Percentiles rank a stretch among this genome's conserved stretches.
These are phyloP conservation scores for Crithidia brevicula DNA, from an alignment of 208 protist species.

Conservation along the genomic window DNA sequence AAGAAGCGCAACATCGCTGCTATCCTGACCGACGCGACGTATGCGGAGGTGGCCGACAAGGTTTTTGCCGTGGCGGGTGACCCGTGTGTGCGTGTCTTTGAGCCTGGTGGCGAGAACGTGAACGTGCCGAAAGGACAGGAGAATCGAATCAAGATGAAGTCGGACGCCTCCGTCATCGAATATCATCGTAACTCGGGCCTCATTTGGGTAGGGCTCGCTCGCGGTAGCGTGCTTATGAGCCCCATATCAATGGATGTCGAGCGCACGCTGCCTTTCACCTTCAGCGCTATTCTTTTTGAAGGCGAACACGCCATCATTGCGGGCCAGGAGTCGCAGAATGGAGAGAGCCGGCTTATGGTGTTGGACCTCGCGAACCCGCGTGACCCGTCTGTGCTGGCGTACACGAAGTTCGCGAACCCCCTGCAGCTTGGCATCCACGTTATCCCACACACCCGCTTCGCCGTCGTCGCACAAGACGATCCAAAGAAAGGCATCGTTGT, in stretches of 20 bases:
- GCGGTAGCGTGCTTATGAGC: constrained; percentile 67
- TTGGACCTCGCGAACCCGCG: constrained; percentile 68
- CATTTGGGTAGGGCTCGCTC: constrained; percentile 69
- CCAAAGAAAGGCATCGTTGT: constrained; percentile 48
- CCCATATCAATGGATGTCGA: constrained; percentile 55
- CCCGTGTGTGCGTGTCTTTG: constrained; percentile 82
- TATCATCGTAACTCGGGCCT: constrained; percentile 66
- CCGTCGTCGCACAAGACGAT: constrained; percentile 59
- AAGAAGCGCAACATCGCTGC: constrained; percentile 88
- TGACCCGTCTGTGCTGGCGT: constrained; percentile 61
- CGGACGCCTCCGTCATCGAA: constrained; percentile 67
- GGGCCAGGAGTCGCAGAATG: constrained; percentile 43
- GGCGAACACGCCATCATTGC: constrained; percentile 73
- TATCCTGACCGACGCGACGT: constrained; percentile 72
- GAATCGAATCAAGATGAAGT: constrained; percentile 73
- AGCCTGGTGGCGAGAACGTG: constrained; percentile 75
- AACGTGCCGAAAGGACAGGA: constrained; percentile 38
- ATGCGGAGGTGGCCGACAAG: constrained; percentile 54
- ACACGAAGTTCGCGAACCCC: constrained; percentile 39
- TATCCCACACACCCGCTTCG: constrained; percentile 63
- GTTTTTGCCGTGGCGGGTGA: constrained; percentile 87
- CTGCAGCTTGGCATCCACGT: constrained; percentile 64
- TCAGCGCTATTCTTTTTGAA: constrained; percentile 73
- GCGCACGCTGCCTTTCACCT: constrained; percentile 42
- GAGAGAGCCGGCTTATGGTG: constrained; percentile 60